phyloP scores from a whole-genome alignment of 2,329 filamentous ascomycete species.

The Peltaster fructicola region DNA sequence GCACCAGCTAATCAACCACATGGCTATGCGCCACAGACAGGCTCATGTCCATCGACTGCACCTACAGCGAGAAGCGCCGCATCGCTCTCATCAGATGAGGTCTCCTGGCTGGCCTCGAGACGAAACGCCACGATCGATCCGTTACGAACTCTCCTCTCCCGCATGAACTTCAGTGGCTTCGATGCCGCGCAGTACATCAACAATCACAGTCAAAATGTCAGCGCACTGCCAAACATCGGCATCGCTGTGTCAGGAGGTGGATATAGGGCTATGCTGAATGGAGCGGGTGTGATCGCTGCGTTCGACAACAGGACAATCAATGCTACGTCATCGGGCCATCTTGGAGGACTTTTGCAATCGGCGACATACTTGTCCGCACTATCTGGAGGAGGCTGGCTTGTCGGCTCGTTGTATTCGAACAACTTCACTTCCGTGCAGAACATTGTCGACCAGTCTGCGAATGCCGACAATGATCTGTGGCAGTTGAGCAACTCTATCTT shows the following conservation, averaged over 20 bases:
- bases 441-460: slow-evolving; percentile 32
- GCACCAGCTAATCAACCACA: slow-evolving; percentile 38
- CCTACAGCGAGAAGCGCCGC: slow-evolving; percentile 51
- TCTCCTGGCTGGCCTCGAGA: slow-evolving; percentile 53
- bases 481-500: slow-evolving; percentile 46
- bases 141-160: slow-evolving; percentile 55
- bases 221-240: slow-evolving; percentile 48
- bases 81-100: slow-evolving; percentile 49
- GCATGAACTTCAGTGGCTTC: slow-evolving; percentile 59
- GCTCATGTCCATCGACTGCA: slow-evolving; percentile 50
- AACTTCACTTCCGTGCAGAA: slow-evolving; percentile 56
- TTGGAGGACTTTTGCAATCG: slow-evolving; percentile 67
- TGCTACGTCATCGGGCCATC: slow-evolving; percentile 43
- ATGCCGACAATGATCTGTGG: too few species aligned
- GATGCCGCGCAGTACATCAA: slow-evolving; percentile 59
- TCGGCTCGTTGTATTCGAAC: slow-evolving; percentile 60
- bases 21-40: slow-evolving; percentile 52
- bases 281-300: slow-evolving; percentile 60
- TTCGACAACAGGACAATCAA: slow-evolving; percentile 57
- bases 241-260: slow-evolving; percentile 71
- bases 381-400: slow-evolving; percentile 69
- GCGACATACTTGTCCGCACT: slow-evolving; percentile 66
- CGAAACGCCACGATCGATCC: slow-evolving; percentile 55
- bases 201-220: slow-evolving; percentile 35
- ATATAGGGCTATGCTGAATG: slow-evolving; percentile 72